These are phyloP conservation scores for Lipomyces sp. DNA, from an alignment of 805 yeast species.

Conservation along the genomic window DNA sequence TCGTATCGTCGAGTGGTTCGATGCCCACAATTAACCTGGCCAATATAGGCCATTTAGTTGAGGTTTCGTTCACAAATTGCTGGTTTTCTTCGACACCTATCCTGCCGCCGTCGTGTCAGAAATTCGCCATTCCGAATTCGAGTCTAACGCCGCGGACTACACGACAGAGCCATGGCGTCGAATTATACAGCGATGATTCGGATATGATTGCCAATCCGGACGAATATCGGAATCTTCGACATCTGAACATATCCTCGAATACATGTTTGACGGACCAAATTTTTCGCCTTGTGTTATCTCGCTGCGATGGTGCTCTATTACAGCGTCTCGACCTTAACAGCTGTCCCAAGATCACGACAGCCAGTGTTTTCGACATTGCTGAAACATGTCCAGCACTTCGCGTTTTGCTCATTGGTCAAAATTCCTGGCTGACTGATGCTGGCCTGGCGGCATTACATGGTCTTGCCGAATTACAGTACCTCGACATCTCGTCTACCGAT, in stretches of 20 bases:
- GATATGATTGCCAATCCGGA: background rate
- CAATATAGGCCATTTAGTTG: background rate
- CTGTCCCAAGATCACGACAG: constrained; percentile 15
- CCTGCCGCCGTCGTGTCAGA: background rate
- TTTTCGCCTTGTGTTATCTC: background rate
- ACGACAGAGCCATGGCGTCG: background rate
- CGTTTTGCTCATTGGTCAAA: constrained; percentile 13
- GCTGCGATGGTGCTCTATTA: constrained; percentile 14
- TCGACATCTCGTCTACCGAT: constrained; percentile 16
- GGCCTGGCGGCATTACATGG: constrained; percentile 7
- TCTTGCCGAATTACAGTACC: constrained; percentile 13
- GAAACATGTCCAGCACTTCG: constrained; percentile 14
- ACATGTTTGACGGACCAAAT: constrained; percentile 14
- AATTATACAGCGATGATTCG: background rate
- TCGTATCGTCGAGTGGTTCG: background rate
- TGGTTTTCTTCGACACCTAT: background rate
- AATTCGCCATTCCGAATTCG: background rate
- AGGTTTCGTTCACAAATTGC: background rate
- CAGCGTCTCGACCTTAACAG: constrained; percentile 7
- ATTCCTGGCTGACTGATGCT: constrained; percentile 13
- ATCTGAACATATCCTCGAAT: constrained; percentile 7
- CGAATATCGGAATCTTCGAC: constrained; percentile 9
- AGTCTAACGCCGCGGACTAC: background rate
- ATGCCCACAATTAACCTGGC: background rate
- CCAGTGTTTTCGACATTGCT: background rate